These are phyloP conservation scores for Pseudotsuga menziesii DNA, from an alignment of 75 land plant genomes.

Conservation along the genomic window DNA sequence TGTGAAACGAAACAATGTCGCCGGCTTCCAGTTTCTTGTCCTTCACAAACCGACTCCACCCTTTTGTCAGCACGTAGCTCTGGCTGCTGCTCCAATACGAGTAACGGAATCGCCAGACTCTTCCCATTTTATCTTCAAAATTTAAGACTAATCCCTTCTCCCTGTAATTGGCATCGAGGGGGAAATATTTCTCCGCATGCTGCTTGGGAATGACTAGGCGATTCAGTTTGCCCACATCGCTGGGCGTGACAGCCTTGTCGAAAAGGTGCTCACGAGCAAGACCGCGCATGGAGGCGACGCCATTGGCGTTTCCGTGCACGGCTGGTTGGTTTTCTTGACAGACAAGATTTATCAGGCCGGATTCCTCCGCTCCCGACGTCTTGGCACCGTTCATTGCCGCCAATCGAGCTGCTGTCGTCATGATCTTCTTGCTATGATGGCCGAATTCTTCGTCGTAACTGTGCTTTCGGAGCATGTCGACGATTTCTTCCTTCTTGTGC, in stretches of 20 bases:
- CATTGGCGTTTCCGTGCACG: not conserved
- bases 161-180: not conserved
- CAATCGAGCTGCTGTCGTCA: constrained; percentile 14
- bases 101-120: constrained; percentile 62
- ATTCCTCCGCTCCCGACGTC: no score
- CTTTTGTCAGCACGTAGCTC: constrained; percentile 71
- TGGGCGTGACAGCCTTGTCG: constrained; percentile 23
- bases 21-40: constrained; percentile 54
- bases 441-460: constrained; percentile 45
- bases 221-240: constrained; percentile 27
- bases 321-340: no score
- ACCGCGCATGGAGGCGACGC: not conserved
- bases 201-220: constrained; percentile 27
- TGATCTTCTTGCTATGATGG: constrained; percentile 12
- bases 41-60: constrained; percentile 80
- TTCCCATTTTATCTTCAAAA: constrained; percentile 43
- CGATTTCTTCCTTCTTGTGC: constrained; percentile 33
- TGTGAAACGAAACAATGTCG: constrained; percentile 50
- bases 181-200: constrained; percentile 25
- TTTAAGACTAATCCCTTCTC: constrained; percentile 26
- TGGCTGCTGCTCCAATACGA: constrained; percentile 88
- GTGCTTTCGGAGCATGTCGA: constrained; percentile 61
- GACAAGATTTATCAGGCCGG: no score
- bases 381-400: not conserved
- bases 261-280: constrained; percentile 17